phyloP scores from a whole-genome alignment of 1,139 yeast species.

The Meyerozyma sp. region DNA sequence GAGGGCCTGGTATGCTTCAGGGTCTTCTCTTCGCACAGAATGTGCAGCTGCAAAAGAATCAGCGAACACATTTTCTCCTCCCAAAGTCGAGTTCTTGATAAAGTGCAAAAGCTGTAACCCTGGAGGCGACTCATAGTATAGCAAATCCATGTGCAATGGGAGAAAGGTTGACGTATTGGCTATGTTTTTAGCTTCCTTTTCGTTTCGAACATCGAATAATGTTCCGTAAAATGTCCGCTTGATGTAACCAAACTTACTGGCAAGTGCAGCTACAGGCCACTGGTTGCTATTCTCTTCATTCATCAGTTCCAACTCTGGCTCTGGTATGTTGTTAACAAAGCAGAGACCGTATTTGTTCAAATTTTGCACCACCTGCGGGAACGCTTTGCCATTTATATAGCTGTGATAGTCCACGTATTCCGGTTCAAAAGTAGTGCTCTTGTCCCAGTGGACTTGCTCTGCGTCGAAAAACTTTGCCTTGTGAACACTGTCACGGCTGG shows the following conservation, averaged over 20 bases:
- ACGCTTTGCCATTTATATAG: constrained; percentile 27
- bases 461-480: constrained; percentile 28
- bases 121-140: constrained; percentile 81
- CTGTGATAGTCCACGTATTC: constrained; percentile 15
- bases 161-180: constrained; percentile 66
- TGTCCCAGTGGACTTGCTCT: constrained; percentile 40
- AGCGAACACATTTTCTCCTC: constrained; percentile 72
- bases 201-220: constrained; percentile 63
- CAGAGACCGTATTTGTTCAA: constrained; percentile 58
- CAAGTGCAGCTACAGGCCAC: constrained; percentile 47
- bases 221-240: constrained; percentile 73
- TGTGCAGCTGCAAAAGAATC: constrained; percentile 70
- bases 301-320: constrained; percentile 15
- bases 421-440: constrained; percentile 12
- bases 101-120: constrained; percentile 72
- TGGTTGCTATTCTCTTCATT: constrained; percentile 22
- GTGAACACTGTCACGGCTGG: constrained; percentile 28
- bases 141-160: constrained; percentile 77
- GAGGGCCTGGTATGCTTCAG: constrained; percentile 60
- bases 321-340: constrained; percentile 51
- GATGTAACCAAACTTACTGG: constrained; percentile 62
- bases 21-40: constrained; percentile 48
- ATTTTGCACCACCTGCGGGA: constrained; percentile 37
- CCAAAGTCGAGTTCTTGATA: constrained; percentile 55
- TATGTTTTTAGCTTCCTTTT: constrained; percentile 58